Percentiles rank a stretch among this genome's conserved stretches.
Evolutionary conservation across 495 filamentous ascomycete genomes (phyloP).

Genomic region (Gamarada debralockiae): DNA sequence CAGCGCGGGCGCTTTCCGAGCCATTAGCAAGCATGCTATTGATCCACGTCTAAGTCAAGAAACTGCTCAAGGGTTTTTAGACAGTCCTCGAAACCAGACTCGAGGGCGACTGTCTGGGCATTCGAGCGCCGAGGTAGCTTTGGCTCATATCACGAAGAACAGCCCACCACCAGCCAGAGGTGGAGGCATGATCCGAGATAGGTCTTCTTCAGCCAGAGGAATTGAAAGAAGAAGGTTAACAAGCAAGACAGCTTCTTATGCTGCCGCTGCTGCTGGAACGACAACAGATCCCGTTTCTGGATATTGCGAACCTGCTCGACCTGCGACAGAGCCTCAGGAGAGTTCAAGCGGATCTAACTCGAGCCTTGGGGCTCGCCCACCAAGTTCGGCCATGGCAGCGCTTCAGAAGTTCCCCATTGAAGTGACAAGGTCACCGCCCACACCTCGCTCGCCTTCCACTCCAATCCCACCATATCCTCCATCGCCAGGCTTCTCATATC

Average conservation of each 20-base stretch:
- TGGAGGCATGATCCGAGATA: conserved; percentile 21
- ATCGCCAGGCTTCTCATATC: conserved; percentile 11
- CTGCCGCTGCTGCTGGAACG: conserved; percentile 14
- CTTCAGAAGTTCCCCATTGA: conserved; percentile 19
- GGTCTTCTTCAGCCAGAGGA: conserved; percentile 3
- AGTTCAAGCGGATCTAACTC: background rate
- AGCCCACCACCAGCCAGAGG: conserved; percentile 22
- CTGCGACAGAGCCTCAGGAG: conserved; percentile 1
- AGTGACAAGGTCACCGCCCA: background rate
- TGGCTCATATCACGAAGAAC: conserved; percentile 18
- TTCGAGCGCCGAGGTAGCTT: conserved; percentile 20
- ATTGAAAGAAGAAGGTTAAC: conserved; percentile 8
- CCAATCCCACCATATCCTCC: conserved; percentile 14
- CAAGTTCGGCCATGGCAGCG: conserved; percentile 15
- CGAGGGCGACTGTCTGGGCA: conserved; percentile 30
- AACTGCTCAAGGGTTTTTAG: conserved; percentile 28
- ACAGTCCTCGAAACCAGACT: conserved; percentile 26
- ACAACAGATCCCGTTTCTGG: conserved; percentile 10
- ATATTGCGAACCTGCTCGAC: background rate
- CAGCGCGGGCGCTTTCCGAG: conserved; percentile 44
- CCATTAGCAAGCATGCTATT: conserved; percentile 25
- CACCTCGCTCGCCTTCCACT: background rate
- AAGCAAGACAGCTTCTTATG: conserved; percentile 19
- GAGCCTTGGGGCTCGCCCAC: background rate
- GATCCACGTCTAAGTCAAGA: conserved; percentile 34